Conservation (phyloP, 495 filamentous ascomycete species). For the Aspergillus hancockii region DNA sequence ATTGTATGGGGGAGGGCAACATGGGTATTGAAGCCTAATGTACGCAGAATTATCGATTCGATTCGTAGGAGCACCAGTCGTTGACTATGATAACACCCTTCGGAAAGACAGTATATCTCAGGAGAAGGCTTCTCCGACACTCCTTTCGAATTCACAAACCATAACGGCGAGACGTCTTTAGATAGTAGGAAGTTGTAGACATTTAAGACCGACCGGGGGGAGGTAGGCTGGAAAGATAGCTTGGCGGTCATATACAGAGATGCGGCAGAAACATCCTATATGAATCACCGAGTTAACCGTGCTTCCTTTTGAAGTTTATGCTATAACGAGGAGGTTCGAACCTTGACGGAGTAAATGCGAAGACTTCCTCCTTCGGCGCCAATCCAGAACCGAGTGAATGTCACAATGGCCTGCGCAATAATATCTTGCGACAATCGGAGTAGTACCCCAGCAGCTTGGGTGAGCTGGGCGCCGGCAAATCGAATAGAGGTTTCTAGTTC, state of each 20-base stretch:
- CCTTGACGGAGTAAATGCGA: constrained; percentile 56
- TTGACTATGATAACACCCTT: constrained; percentile 64
- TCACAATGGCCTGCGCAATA: constrained; percentile 84
- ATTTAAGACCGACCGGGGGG: constrained; percentile 76
- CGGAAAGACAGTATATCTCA: constrained; percentile 70
- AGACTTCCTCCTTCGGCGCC: constrained; percentile 65
- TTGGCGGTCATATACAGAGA: constrained; percentile 83
- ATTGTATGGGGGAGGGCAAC: constrained; percentile 82
- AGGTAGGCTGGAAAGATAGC: constrained; percentile 72
- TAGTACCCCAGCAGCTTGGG: constrained; percentile 84
- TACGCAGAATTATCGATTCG: constrained; percentile 74
- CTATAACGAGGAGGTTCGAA: constrained; percentile 20
- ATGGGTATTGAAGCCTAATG: constrained; percentile 79
- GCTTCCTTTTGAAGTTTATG: background rate
- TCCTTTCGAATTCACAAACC: constrained; percentile 42
- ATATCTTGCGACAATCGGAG: constrained; percentile 85
- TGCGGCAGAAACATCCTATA: constrained; percentile 78
- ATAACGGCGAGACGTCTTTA: constrained; percentile 57
- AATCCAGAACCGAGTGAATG: constrained; percentile 85
- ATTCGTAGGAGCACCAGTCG: constrained; percentile 63
- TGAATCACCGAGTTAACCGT: constrained; percentile 6
- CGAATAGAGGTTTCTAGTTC: constrained; percentile 72
- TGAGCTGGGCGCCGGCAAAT: constrained; percentile 65
- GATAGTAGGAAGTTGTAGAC: constrained; percentile 84
- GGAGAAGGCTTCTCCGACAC: constrained; percentile 44